A percentile compares a stretch with the other conserved stretches of the same genome.
These are phyloP conservation scores for Fonsecaea monophora DNA, from an alignment of 2,329 filamentous ascomycete genomes.

Conservation along the genomic window DNA sequence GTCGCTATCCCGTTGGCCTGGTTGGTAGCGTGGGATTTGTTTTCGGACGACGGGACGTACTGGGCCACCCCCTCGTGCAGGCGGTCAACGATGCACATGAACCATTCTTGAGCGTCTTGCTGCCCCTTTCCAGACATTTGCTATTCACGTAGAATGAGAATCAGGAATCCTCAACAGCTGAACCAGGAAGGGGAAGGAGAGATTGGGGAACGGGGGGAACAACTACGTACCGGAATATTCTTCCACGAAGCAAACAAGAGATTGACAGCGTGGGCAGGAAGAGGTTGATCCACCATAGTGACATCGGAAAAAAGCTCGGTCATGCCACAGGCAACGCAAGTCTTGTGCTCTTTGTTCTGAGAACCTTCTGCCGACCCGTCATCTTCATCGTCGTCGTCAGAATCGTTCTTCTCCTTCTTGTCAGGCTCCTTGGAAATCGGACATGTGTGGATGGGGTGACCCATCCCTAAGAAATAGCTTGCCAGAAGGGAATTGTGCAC, in stretches of 20 bases:
- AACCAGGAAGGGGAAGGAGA: background rate
- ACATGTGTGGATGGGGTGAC: constrained; percentile 81
- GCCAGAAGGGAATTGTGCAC: constrained; percentile 91
- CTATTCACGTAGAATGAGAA: constrained; percentile 45
- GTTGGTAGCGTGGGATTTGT: constrained; percentile 53
- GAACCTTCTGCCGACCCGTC: constrained; percentile 15
- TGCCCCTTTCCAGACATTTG: constrained; percentile 88
- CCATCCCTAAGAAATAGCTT: constrained; percentile 90
- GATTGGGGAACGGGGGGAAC: constrained; percentile 15
- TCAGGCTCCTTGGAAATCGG: constrained; percentile 49
- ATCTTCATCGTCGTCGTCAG: constrained; percentile 37
- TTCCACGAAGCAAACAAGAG: constrained; percentile 92
- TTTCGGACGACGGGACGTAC: constrained; percentile 21
- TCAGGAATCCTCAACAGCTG: background rate
- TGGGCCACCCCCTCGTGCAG: constrained; percentile 77
- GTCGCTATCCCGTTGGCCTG: constrained; percentile 40
- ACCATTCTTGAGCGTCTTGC: constrained; percentile 96
- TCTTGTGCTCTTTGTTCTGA: constrained; percentile 41
- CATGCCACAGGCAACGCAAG: constrained; percentile 67
- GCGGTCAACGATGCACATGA: constrained; percentile 92
- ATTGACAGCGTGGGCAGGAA: constrained; percentile 87
- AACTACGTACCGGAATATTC: constrained; percentile 69
- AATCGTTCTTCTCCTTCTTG: constrained; percentile 40
- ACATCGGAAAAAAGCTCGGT: constrained; percentile 70
- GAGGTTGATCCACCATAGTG: constrained; percentile 69